Evolutionary conservation across 2,329 filamentous ascomycete species (phyloP), one percentile per base, ranked within the genome.

Genomic region (Aspergillus ruber): DNA sequence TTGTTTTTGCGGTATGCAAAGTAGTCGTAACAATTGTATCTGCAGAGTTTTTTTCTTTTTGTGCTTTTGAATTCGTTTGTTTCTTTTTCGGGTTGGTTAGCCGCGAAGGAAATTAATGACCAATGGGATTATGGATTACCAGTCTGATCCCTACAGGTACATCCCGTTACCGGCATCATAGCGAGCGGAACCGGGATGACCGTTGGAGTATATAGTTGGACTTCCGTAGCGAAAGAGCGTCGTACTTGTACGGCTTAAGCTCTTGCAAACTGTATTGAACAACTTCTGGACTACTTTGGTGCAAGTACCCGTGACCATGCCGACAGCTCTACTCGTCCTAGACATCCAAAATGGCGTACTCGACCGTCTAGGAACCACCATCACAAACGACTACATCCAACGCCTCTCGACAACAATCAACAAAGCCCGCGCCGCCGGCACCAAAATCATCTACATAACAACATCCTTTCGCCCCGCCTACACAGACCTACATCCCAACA

Each of bases 271-370:
- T 29, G 25, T 12, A 9, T 29, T 29, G 25, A 29, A 1, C 25
- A 29, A 4, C 9, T 10, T 25, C 8, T 3, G 10, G 7, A 3
- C 9, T 12, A 29, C 10, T 29, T 5, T 29, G 3, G 8, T 29
- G 25, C 17, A 18, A 20, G 2, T 20, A 36, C 17, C 5, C 8
- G n/a, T 5, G 18, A 53, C 27, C 33, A 63, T 62, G 59, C 49
- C 43, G 4, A 62, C 62, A 6, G 64, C 64, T 6, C 55, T 70
- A 6, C 53, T 71, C 33, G 51, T 69, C 42, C 61, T 71, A 40
- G 67, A 70, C 52, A 33, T 69, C 40, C 65, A 70, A 51, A 57
- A 51, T 15, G 64, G 62, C 39, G 55, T 61, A 36, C 8, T 69
- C 32, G 49, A 57, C 17, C 55, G 50, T 20, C 18, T 66, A 13